Percentiles rank a stretch among this genome's conserved stretches.
Evolutionary conservation across 805 yeast species (phyloP).

Genomic region (Tetrapisispora iriomotensis): DNA sequence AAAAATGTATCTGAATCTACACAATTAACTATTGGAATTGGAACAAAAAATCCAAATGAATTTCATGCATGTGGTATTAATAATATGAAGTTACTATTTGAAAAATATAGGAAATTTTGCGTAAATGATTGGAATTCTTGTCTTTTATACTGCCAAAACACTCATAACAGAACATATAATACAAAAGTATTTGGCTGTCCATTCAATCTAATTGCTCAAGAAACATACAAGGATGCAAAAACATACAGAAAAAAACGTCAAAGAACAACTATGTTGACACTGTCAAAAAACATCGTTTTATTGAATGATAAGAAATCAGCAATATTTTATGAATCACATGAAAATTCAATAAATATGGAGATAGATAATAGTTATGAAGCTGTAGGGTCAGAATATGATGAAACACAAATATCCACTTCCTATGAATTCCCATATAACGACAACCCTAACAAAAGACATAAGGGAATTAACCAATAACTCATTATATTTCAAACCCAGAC

Average conservation of each 20-base stretch:
- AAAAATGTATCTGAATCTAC: conserved; percentile 17
- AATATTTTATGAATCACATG: conserved; percentile 17
- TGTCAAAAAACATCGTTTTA: conserved; percentile 15
- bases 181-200: conserved; percentile 18
- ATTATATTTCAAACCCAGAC: no score
- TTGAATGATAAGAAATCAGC: conserved; percentile 12
- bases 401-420: no score
- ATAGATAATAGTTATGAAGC: background rate
- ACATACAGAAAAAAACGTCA: conserved; percentile 14
- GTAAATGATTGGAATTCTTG: conserved; percentile 22
- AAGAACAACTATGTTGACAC: conserved; percentile 14
- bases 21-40: conserved; percentile 22
- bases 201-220: conserved; percentile 13
- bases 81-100: conserved; percentile 12
- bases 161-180: conserved; percentile 14
- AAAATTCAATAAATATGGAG: background rate
- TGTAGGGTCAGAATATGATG: background rate
- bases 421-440: no score
- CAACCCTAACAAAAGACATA: no score
- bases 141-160: conserved; percentile 14
- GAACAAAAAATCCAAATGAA: conserved; percentile 5
- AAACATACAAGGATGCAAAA: conserved; percentile 13
- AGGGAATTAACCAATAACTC: no score
- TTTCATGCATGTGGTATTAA: conserved; percentile 17
- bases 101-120: conserved; percentile 13